Evolutionary conservation across 164 flowering plant genomes (phyloP).

Genomic region (Liriodendron chinense): DNA sequence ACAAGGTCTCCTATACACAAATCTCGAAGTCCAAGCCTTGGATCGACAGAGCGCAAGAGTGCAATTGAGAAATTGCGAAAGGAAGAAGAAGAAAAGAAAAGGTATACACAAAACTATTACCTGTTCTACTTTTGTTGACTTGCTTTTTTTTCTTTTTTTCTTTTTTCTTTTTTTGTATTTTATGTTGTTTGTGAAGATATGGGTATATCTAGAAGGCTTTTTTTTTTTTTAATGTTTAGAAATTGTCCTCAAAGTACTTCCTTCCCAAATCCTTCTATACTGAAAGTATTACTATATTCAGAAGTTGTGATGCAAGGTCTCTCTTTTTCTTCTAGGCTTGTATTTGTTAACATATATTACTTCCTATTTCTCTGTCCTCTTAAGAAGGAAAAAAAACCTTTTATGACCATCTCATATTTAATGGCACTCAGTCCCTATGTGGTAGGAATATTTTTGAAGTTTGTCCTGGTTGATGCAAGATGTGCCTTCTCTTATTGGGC

Average conservation of each 20-base stretch:
- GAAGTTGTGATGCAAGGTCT: too few species aligned
- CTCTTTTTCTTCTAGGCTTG: neutral
- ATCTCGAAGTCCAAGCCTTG: slow-evolving; percentile 66
- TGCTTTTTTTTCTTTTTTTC: neutral
- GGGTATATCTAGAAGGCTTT: neutral
- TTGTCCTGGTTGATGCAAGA: neutral
- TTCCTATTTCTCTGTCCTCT: neutral
- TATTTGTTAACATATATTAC: neutral
- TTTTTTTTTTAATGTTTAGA: neutral
- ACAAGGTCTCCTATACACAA: slow-evolving; percentile 59
- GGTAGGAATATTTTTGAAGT: neutral
- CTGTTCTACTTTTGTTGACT: neutral
- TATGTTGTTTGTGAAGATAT: neutral
- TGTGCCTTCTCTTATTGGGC: too few species aligned
- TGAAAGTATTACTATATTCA: too few species aligned
- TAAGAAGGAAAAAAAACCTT: neutral
- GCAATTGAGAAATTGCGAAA: slow-evolving; percentile 56
- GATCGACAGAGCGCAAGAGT: slow-evolving; percentile 50
- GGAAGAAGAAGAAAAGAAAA: slow-evolving; percentile 89
- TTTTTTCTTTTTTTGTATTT: neutral
- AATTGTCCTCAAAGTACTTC: too few species aligned
- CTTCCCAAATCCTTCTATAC: too few species aligned
- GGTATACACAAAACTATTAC: slow-evolving; percentile 39
- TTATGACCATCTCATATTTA: neutral
- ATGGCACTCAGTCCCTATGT: neutral